phyloP scores from a whole-genome alignment of 345 rosid genomes.

The Clarkia xantiana region DNA sequence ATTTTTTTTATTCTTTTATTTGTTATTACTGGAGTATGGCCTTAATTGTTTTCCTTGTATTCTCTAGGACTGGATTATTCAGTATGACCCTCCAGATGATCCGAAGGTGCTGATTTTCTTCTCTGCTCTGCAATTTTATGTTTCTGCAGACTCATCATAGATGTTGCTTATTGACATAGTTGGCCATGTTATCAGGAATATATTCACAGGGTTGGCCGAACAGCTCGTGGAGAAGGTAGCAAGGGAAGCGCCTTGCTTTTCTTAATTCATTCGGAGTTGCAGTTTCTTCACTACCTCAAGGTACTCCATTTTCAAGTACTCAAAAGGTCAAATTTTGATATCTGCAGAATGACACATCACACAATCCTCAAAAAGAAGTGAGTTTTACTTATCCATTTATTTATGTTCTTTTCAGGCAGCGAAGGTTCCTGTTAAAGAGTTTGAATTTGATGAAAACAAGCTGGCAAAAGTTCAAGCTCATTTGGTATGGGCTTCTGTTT shows the following conservation, averaged over 20 bases:
- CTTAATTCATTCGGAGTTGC: slow-evolving; percentile 85
- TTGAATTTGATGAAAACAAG: slow-evolving; percentile 71
- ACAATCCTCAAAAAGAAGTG: too few relatives aligned
- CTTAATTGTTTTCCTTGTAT: not conserved
- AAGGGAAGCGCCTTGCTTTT: slow-evolving; percentile 88
- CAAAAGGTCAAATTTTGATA: not conserved
- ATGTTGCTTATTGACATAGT: slow-evolving; percentile 3
- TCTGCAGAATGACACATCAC: not conserved
- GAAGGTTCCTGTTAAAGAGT: slow-evolving; percentile 87
- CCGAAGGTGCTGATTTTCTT: slow-evolving; percentile 44
- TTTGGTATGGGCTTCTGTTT: slow-evolving; percentile 37
- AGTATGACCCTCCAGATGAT: slow-evolving; percentile 98
- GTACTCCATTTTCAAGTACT: slow-evolving; percentile 15
- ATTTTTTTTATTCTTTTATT: not conserved
- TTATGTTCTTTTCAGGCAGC: slow-evolving; percentile 39
- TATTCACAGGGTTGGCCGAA: slow-evolving; percentile 97
- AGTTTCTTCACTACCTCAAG: slow-evolving; percentile 81
- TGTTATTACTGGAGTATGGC: not conserved
- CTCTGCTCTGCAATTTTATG: not conserved
- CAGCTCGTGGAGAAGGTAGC: slow-evolving; percentile 98
- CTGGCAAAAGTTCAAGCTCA: slow-evolving; percentile 68
- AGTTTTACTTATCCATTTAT: not conserved
- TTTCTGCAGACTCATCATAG: not conserved
- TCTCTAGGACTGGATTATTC: slow-evolving; percentile 83
- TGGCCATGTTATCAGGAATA: slow-evolving; percentile 53